Base-by-base conservation (phyloP, 345 rosid genomes). In the Geranium rotundifolium region DNA sequence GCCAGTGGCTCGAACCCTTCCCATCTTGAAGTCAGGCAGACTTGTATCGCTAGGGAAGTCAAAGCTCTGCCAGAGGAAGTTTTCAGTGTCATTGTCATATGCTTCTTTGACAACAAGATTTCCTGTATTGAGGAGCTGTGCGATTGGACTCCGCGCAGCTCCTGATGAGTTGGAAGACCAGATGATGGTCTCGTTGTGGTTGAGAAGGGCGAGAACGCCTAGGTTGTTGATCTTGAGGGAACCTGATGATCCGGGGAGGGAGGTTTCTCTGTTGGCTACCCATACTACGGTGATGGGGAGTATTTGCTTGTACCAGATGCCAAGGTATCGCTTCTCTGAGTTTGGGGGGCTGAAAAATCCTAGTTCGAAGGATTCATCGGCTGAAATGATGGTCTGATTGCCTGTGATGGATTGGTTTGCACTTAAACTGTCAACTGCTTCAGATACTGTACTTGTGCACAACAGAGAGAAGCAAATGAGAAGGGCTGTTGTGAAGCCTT, bases 181-280 rank as follows among this genome's bases (percentile, higher is more conserved):
- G 55, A 64, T 15, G 5, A 16, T 19, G 3, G 54, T 52, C 20
- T 62, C 31, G 39, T 29, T 34, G 17, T 41, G 65, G 16, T 62
- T 62, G 19, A 55, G 58, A 19, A 68, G 37, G 29, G 30, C 61
- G 16, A 68, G 62, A 17, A 23, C 58, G 41, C 56, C 49, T 39
- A 1, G 29, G 54, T 37, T 5, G 0, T 63, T 60, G 13, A 64
- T 20, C 63, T 58, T 65, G 65, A 71, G 20, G 17, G 50, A 30
- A 5, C 70, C 70, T 5, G 52, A 27, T 13, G 59, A 23, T 29
- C 65, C 54, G 12, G 16, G 20, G 4, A 71, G 64, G 8, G 68
- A 54, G 5, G 58, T 52, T 29, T 62, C 67, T 39, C 75, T 54
- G 41, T 72, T 72, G 17, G 75, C 75, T 0, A 72, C 67, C 75